Base-by-base conservation (phyloP, 1,284 basidiomycete genomes). In the Volvariella volvacea region DNA sequence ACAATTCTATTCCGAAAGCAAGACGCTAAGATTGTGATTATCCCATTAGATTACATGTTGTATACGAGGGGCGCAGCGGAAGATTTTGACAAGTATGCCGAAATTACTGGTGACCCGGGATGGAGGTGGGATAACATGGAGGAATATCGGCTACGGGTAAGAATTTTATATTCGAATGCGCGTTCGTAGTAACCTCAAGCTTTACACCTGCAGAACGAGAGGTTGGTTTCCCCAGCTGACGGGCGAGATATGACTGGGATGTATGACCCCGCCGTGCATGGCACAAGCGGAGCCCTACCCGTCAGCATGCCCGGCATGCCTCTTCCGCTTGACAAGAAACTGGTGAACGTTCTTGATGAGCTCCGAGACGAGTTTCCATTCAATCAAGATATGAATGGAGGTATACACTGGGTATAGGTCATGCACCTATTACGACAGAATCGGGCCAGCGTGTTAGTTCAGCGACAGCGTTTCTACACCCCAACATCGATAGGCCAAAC, bases 91-190 rank as follows among this genome's bases (percentile, higher is more conserved):
- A 51, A 57, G 6, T 61, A 57, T 41, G 67, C 66, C 3, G 48
- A 49, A 1, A 48, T 66, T n/a, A 56, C 65, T 9, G 63, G 61
- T 4, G 68, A 70, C 40, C 8, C 48, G 0, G 59, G 61, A 3
- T 71, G 67, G 68, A 55, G 57, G 3, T 70, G 69, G 68, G 52
- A 57, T 4, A 55, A 50, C 16, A 49, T 71, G 41, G 52, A 54
- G 30, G 52, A 53, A 9, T 68, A 64, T 43, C 53, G 66, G 30
- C 47, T 49, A 19, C 62, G 59, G 50, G 64, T 63, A 34, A 12
- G 30, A 47, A 10, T 25, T 15, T 40, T 10, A 20, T 15, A 17
- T 19, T 4, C n/a, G 10, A 10, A 16, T 15, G 15, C 39, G 21
- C 15, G 2, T 25, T 17, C 14, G 7, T 32, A 7, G n/a, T 9